A percentile compares a stretch with the other conserved stretches of the same genome.
Conservation (phyloP, 2,329 filamentous ascomycete species). For the Sporothrix phasma region DNA sequence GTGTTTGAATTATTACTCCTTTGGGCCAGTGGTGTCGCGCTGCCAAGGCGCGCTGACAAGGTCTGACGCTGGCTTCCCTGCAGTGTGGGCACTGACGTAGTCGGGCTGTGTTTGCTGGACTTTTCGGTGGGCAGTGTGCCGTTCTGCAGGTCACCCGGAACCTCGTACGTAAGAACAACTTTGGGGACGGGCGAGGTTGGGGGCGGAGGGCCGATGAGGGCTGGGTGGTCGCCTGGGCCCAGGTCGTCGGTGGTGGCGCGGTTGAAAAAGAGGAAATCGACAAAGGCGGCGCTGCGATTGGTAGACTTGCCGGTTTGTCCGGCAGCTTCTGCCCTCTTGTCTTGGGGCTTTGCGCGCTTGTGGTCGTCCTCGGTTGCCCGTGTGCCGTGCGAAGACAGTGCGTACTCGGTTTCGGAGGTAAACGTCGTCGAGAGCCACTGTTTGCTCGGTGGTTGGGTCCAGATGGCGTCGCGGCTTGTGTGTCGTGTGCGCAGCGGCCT, state of each 20-base stretch:
- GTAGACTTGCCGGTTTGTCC: not conserved
- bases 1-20: not conserved
- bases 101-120: slow-evolving; percentile 9
- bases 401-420: not conserved
- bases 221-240: not conserved
- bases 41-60: slow-evolving; percentile 3
- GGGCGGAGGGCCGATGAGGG: not conserved
- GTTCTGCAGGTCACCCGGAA: not conserved
- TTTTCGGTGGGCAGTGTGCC: not conserved
- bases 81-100: slow-evolving; percentile 9
- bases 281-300: slow-evolving; percentile 7
- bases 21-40: not conserved
- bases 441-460: not conserved
- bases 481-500: not conserved
- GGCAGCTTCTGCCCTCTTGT: not conserved
- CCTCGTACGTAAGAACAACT: slow-evolving; percentile 24
- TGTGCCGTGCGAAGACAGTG: not conserved
- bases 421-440: not conserved
- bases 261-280: not conserved
- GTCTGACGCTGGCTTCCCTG: not conserved
- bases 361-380: not conserved
- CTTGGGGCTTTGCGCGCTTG: not conserved
- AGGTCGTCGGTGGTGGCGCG: not conserved
- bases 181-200: not conserved
- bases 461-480: not conserved